Evolutionary conservation across 2,329 filamentous ascomycete species (phyloP).

Genomic region (Ophiostoma triangulosporum): DNA sequence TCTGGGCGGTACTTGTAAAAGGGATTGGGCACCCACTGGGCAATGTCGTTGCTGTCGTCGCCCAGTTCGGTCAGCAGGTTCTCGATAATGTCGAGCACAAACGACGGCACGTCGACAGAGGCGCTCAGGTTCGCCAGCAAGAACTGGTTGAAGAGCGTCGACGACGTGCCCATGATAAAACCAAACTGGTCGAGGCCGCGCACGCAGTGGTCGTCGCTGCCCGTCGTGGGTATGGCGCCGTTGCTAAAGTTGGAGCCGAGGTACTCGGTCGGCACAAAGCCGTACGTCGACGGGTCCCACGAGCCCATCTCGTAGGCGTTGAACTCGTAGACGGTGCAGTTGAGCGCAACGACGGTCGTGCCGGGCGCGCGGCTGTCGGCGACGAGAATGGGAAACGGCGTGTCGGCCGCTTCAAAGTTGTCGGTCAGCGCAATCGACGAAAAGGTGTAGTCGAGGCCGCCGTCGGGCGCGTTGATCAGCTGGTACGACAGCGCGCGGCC

Average conservation of each 20-base stretch:
- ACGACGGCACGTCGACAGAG: constrained; percentile 28
- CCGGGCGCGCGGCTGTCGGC: constrained; percentile 33
- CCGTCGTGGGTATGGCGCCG: constrained; percentile 39
- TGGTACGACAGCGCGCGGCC: constrained; percentile 77
- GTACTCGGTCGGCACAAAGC: constrained; percentile 46
- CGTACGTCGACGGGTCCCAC: constrained; percentile 45
- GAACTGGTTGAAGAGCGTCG: constrained; percentile 70
- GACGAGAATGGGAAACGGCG: constrained; percentile 37
- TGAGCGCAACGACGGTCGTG: constrained; percentile 31
- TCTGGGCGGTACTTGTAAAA: constrained; percentile 37
- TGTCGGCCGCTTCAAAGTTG: constrained; percentile 27
- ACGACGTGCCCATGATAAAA: constrained; percentile 76
- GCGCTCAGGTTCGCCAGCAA: constrained; percentile 48
- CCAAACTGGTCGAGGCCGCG: constrained; percentile 71
- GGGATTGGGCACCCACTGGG: constrained; percentile 46
- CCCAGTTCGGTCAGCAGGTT: constrained; percentile 42
- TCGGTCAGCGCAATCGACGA: constrained; percentile 47
- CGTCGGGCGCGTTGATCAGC: constrained; percentile 61
- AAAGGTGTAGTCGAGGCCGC: constrained; percentile 66
- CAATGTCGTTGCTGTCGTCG: constrained; percentile 33
- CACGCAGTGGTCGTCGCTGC: constrained; percentile 47
- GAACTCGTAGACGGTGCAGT: constrained; percentile 52
- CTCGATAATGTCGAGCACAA: constrained; percentile 37
- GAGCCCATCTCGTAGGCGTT: constrained; percentile 53
- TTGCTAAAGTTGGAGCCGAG: constrained; percentile 44